Percentiles rank a stretch among this genome's conserved stretches.
These are phyloP conservation scores for Claviceps sorghi DNA, from an alignment of 2,329 filamentous ascomycete genomes.

Conservation along the genomic window DNA sequence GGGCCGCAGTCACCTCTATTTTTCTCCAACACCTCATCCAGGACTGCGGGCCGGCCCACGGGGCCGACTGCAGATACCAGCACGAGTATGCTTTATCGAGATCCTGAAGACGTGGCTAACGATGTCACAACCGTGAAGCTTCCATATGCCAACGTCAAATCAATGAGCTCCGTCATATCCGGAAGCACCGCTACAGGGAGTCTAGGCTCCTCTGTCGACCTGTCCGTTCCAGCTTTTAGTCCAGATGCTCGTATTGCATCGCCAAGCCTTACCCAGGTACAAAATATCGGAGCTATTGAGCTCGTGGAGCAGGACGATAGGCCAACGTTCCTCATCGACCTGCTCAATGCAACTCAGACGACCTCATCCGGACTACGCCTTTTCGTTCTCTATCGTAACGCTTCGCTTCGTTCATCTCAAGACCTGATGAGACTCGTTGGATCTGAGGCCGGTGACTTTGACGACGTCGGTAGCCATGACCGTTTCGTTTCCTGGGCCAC, in stretches of 20 bases:
- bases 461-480: conserved; percentile 33
- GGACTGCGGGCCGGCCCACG: conserved; percentile 22
- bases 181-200: conserved; percentile 38
- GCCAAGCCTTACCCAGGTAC: conserved; percentile 34
- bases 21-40: conserved; percentile 31
- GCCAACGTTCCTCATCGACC: conserved; percentile 62
- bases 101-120: conserved; percentile 28
- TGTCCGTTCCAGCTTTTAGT: conserved; percentile 34
- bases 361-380: conserved; percentile 33
- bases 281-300: conserved; percentile 53
- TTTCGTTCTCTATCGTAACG: conserved; percentile 53
- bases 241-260: conserved; percentile 34
- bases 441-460: conserved; percentile 29
- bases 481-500: conserved; percentile 59
- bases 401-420: conserved; percentile 44
- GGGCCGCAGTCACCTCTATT: conserved; percentile 36
- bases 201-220: conserved; percentile 38
- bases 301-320: conserved; percentile 62
- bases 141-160: conserved; percentile 36
- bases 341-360: conserved; percentile 42
- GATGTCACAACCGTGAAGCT: conserved; percentile 39
- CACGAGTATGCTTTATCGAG: conserved; percentile 31
- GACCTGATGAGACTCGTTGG: conserved; percentile 41
- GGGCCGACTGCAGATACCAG: conserved; percentile 27
- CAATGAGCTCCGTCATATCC: conserved; percentile 31